Evolutionary conservation across 2,329 filamentous ascomycete genomes (phyloP).

Genomic region (Fusarium ambrosium): DNA sequence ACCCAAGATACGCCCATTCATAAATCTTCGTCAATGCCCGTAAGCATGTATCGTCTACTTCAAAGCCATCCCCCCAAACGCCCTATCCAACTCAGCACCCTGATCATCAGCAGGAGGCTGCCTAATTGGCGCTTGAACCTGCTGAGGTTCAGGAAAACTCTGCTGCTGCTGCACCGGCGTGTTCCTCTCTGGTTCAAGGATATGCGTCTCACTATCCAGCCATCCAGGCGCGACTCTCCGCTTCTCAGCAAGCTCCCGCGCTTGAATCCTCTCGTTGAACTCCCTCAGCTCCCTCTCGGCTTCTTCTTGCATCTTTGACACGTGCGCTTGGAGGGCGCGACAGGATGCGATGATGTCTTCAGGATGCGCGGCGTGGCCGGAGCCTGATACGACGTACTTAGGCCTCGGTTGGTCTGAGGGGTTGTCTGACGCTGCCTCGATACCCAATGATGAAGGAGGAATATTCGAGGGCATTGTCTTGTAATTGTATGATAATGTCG

Average conservation of each 20-base stretch:
- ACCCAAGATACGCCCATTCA: conserved; percentile 10
- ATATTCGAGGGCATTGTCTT: conserved; percentile 89
- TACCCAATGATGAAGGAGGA: conserved; percentile 63
- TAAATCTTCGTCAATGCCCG: conserved; percentile 29
- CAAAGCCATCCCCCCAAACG: conserved; percentile 65
- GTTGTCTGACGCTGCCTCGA: conserved; percentile 54
- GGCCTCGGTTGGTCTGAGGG: conserved; percentile 61
- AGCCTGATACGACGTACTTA: conserved; percentile 81
- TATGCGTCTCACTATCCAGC: conserved; percentile 79
- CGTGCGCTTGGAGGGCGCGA: conserved; percentile 80
- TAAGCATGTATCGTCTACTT: conserved; percentile 35
- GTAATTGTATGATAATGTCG: conserved; percentile 96
- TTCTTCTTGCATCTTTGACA: conserved; percentile 76
- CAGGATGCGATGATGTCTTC: conserved; percentile 89
- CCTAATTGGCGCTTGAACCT: conserved; percentile 29
- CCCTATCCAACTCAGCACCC: conserved; percentile 70
- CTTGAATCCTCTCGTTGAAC: conserved; percentile 76
- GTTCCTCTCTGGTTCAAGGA: conserved; percentile 75
- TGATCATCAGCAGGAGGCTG: conserved; percentile 58
- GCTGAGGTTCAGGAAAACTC: conserved; percentile 19
- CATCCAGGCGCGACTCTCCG: conserved; percentile 83
- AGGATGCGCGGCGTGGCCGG: conserved; percentile 87
- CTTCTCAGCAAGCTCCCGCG: conserved; percentile 82
- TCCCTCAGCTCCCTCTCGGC: conserved; percentile 75
- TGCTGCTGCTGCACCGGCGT: conserved; percentile 49